Evolutionary conservation across 768 basidiomycete genomes (phyloP), one percentile per base, ranked within the genome.

Genomic region (Favolaschia claudopus): DNA sequence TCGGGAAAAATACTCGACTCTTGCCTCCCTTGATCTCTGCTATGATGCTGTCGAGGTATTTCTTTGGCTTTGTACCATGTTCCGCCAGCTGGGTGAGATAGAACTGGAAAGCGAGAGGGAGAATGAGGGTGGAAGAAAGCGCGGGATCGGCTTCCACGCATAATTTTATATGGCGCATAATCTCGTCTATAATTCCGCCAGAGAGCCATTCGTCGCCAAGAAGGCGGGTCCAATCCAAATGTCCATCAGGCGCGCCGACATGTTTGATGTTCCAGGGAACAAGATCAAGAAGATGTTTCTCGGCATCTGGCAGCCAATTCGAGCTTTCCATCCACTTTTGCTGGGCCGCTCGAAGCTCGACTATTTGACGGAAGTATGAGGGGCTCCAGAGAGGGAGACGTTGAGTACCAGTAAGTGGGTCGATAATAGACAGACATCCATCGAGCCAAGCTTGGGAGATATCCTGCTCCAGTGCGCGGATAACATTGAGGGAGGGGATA

Each of bases 381-480:
- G 27, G 28, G 9, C 20, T 17, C 38, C 31, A 42, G 20, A 53
- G 40, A 5, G 51, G 51, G 9, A 53, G 40, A 15, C 51, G 39
- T 2, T 13, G 39, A 17, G 10, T 43, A 1, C 19, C 2, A 8
- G 40, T 12, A 20, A 31, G 32, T 5, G 13, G 51, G 27, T 53
- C 29, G 1, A 43, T 40, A 25, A 53, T 32, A 22, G 50, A 52
- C 4, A 17, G 20, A 31, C 39, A 8, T 4, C 51, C 40, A 19
- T 53, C 34, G 14, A 53, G 40, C 51, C 51, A 53, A 4, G 51
- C 51, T 24, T 53, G 51, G n/a, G 51, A 53, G 6, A 53, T 4
- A 22, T 17, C 31, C 3, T 7, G 22, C 15, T 53, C 51, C 19
- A 53, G 51, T 17, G 33, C 6, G 7, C 31, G 32, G 8, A 53